Conservation (phyloP, 768 basidiomycete species). For the Suillus tomentosus region DNA sequence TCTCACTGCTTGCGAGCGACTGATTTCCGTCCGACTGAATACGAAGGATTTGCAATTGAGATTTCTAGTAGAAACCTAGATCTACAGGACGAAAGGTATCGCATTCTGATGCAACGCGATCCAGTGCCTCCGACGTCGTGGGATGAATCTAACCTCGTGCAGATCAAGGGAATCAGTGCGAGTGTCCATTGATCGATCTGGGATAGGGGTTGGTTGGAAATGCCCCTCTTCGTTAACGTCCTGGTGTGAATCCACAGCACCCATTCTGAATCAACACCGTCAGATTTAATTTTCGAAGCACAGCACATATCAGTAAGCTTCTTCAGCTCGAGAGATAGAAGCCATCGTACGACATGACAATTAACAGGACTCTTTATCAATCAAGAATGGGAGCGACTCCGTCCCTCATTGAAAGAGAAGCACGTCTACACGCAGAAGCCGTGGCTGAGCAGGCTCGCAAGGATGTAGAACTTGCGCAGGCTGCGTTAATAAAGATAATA, state of each 20-base stretch:
- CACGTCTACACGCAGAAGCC: constrained; percentile 8
- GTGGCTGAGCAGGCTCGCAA: constrained; percentile 8
- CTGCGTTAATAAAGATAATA: too few species aligned
- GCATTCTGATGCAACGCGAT: background rate
- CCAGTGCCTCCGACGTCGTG: background rate
- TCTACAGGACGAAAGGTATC: background rate
- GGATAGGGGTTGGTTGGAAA: background rate
- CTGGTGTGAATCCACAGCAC: background rate
- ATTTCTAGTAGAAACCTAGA: background rate
- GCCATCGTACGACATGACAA: background rate
- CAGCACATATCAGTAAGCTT: background rate
- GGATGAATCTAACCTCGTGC: background rate
- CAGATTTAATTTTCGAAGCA: background rate
- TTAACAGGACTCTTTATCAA: background rate
- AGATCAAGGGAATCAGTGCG: background rate
- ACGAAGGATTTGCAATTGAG: background rate
- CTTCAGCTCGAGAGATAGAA: background rate
- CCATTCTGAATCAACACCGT: background rate
- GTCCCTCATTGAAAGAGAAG: background rate
- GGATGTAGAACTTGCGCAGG: constrained; percentile 4
- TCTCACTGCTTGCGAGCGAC: background rate
- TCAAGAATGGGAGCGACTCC: background rate
- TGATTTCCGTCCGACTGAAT: background rate
- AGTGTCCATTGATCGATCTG: background rate
- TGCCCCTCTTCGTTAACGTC: background rate